Conservation (phyloP, 129 eudicot species). For the Tagetes erecta region DNA sequence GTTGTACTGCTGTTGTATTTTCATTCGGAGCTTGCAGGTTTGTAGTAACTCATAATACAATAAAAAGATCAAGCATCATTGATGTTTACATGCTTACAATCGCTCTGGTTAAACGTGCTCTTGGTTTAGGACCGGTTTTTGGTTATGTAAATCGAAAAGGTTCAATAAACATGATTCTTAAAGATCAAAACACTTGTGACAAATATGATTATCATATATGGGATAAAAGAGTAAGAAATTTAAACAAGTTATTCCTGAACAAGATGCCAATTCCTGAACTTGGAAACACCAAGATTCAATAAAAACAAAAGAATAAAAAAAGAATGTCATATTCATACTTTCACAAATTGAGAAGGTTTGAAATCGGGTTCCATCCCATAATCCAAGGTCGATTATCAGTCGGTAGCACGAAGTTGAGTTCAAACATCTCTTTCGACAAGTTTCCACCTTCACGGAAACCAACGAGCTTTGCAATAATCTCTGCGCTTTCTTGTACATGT, state of each 20-base stretch:
- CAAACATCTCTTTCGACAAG: conserved; percentile 91
- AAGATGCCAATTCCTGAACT: conserved; percentile 4
- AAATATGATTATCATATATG: neutral
- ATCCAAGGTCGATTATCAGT: conserved; percentile 88
- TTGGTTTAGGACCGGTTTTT: neutral
- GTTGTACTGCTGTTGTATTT: neutral
- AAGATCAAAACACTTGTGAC: neutral
- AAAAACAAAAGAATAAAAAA: conserved; percentile 31
- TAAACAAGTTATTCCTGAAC: neutral
- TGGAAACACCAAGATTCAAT: conserved; percentile 32
- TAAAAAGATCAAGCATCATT: neutral
- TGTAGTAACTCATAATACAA: neutral
- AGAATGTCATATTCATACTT: conserved; percentile 38
- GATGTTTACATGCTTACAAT: neutral
- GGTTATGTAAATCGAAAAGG: neutral
- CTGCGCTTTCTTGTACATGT: conserved; percentile 88
- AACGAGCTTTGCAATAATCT: conserved; percentile 85
- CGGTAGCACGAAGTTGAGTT: conserved; percentile 84
- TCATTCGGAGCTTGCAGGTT: conserved; percentile 4
- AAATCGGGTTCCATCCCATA: conserved; percentile 86
- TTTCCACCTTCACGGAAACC: conserved; percentile 88
- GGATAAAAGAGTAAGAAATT: neutral
- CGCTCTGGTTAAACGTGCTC: neutral
- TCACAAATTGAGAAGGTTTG: conserved; percentile 75
- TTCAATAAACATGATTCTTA: neutral